Evolutionary conservation across 257 asterid species (phyloP), one percentile per base, ranked within the genome.

Genomic region (Solanum rostratum): DNA sequence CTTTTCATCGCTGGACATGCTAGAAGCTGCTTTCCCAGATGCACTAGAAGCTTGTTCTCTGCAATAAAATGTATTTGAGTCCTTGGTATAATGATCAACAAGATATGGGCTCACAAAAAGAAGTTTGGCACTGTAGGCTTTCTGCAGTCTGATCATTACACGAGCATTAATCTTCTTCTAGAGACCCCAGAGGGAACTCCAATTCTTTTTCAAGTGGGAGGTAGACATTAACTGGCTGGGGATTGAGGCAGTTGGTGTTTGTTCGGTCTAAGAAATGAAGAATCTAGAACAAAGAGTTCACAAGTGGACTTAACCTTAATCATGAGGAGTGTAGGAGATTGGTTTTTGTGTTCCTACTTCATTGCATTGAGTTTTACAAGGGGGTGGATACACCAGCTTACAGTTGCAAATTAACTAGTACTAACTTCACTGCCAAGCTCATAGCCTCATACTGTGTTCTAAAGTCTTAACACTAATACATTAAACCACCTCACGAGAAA

Each of bases 41-140:
- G 97, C 92, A 84, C 97, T 96, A 39, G 98, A 95, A 54, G 94
- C 98, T 87, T 92, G 97, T 84, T 97, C 98, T 94, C 99, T 97
- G 92, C 79, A 88, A 80, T 80, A 37, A 57, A 50, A 78, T 18
- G 63, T 52, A 50, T 16, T 27, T 50, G 27, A 10, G 63, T 50
- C 52, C 27, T 14, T 43, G 45, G 10, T 50, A 50, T 18, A 78
- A 50, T 16, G 82, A 78, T 29, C 45, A 85, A 84, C 79, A 27
- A 62, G 57, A 69, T 52, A 1, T 50, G 27, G 82, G 18, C 45
- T 49, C 60, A 71, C 80, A 13, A 15, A 76, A 76, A 24, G 39
- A 7, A 22, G 10, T 24, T 74, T 60, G 1, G 2, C n/a, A 15
- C 24, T 49, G 16, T 43, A 46, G 59, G 16, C 24, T 46, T 24